phyloP scores from a whole-genome alignment of 257 asterid genomes.

The Solanum clarkiae region DNA sequence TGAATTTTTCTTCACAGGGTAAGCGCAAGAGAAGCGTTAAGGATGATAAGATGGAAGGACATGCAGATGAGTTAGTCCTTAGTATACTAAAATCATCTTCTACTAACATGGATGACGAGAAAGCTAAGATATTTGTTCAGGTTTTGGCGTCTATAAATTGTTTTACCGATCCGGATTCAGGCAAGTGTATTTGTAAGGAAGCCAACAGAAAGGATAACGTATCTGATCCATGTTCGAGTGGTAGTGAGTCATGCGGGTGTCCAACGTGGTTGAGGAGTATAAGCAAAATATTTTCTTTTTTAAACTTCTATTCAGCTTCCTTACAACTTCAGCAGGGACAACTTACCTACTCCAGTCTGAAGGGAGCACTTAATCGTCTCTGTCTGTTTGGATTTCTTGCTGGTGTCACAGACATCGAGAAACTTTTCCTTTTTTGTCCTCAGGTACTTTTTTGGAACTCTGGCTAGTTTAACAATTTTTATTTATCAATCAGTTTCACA shows the following conservation, averaged over 20 bases:
- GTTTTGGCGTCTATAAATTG: conserved; percentile 47
- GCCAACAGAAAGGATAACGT: conserved; percentile 8
- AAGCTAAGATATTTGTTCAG: conserved; percentile 23
- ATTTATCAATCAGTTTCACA: not conserved
- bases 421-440: conserved; percentile 62
- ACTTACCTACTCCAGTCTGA: conserved; percentile 25
- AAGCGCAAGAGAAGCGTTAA: conserved; percentile 22
- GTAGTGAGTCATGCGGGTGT: conserved; percentile 35
- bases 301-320: conserved; percentile 49
- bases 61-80: conserved; percentile 21
- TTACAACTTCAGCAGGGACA: conserved; percentile 37
- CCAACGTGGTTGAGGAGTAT: conserved; percentile 69
- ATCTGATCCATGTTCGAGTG: conserved; percentile 19
- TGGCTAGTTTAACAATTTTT: not conserved
- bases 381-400: conserved; percentile 31
- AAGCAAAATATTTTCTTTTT: conserved; percentile 38
- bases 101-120: conserved; percentile 28
- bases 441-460: conserved; percentile 34
- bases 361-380: conserved; percentile 35
- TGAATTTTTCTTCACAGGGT: conserved; percentile 6
- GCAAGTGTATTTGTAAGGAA: conserved; percentile 37
- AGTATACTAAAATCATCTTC: conserved; percentile 30
- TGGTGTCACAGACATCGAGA: conserved; percentile 39
- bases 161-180: conserved; percentile 39
- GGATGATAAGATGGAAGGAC: conserved; percentile 17